A percentile compares a stretch with the other conserved stretches of the same genome.
Conservation (phyloP, 73 alveolate species). For the Paramecium biaurelia region DNA sequence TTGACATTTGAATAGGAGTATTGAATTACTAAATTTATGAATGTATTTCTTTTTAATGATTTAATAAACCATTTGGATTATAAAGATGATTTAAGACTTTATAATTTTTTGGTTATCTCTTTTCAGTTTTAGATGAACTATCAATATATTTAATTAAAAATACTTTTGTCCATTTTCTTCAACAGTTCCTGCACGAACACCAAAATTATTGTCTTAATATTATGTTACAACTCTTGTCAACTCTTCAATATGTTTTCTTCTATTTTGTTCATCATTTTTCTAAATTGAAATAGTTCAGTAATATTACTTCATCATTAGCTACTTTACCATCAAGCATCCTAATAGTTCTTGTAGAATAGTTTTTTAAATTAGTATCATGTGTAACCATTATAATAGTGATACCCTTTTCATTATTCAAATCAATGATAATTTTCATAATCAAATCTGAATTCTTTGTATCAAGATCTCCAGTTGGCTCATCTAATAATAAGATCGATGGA, state of each 20-base stretch:
- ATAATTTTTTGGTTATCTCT: background rate
- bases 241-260: background rate
- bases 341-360: constrained; percentile 88
- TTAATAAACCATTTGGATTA: background rate
- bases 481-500: constrained; percentile 91
- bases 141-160: background rate
- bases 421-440: constrained; percentile 89
- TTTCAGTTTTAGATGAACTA: background rate
- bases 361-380: constrained; percentile 94
- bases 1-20: background rate
- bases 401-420: constrained; percentile 81
- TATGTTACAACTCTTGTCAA: background rate
- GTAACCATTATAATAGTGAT: constrained; percentile 97
- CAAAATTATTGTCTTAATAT: background rate
- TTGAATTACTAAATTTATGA: background rate
- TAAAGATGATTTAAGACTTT: background rate
- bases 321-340: constrained; percentile 96
- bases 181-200: background rate
- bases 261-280: background rate
- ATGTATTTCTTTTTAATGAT: background rate
- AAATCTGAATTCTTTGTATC: constrained; percentile 95
- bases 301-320: background rate
- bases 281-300: background rate
- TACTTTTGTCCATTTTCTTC: background rate
- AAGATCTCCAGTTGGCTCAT: constrained; percentile 99